A percentile compares a stretch with the other conserved stretches of the same genome.
These are phyloP conservation scores for Fusarium floridanum DNA, from an alignment of 2,329 filamentous ascomycete genomes.

Conservation along the genomic window DNA sequence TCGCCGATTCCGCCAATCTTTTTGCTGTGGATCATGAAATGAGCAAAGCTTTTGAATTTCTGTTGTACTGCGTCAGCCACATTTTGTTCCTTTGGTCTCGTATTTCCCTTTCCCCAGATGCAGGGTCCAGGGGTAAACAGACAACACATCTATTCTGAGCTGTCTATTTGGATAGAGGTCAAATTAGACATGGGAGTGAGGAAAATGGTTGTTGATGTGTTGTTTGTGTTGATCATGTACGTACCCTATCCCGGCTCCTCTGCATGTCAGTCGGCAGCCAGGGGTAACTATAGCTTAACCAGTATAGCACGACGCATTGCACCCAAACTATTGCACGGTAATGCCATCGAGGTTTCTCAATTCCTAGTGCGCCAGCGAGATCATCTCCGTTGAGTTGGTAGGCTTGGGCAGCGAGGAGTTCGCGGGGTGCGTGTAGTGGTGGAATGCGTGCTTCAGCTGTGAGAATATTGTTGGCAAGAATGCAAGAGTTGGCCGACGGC, in stretches of 20 bases:
- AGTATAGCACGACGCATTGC: constrained; percentile 76
- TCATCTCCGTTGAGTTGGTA: constrained; percentile 78
- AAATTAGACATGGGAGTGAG: constrained; percentile 1
- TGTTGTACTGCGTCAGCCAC: constrained; percentile 34
- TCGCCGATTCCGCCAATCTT: constrained; percentile 71
- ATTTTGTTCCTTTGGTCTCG: not conserved
- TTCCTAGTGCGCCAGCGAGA: constrained; percentile 70
- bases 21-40: constrained; percentile 71
- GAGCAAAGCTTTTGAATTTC: constrained; percentile 45
- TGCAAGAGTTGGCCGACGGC: constrained; percentile 71
- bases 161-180: not conserved
- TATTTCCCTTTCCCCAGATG: not conserved
- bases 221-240: constrained; percentile 14
- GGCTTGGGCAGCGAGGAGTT: constrained; percentile 76
- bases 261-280: constrained; percentile 54
- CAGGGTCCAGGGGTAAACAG: not conserved
- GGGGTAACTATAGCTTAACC: constrained; percentile 61
- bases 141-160: not conserved
- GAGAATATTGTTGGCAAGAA: constrained; percentile 82
- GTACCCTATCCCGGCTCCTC: constrained; percentile 49
- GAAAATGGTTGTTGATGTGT: constrained; percentile 2
- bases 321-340: constrained; percentile 72
- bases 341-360: constrained; percentile 68
- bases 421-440: constrained; percentile 73
- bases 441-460: constrained; percentile 74